These are phyloP conservation scores for Digitaria exilis DNA, from an alignment of 202 grass and related monocot species.

Conservation along the genomic window DNA sequence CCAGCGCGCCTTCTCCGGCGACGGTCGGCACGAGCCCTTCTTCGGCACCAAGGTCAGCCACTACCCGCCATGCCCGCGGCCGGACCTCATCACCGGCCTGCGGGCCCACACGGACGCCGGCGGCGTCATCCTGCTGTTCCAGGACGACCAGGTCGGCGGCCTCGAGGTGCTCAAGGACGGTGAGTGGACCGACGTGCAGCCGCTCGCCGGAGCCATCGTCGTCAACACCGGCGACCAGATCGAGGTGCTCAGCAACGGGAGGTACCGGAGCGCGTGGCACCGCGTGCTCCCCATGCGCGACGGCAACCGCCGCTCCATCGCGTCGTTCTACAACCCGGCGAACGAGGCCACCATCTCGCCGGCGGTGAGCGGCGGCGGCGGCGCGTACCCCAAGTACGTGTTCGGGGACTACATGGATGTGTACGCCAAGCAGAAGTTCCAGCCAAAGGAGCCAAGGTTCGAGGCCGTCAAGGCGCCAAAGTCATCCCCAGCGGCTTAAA, in stretches of 20 bases:
- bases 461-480: slow-evolving; percentile 41
- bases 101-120: slow-evolving; percentile 51
- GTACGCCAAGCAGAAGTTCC: slow-evolving; percentile 76
- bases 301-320: slow-evolving; percentile 75
- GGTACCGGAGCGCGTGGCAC: slow-evolving; percentile 88
- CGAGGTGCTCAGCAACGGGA: slow-evolving; percentile 74
- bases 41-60: slow-evolving; percentile 97
- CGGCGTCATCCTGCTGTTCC: slow-evolving; percentile 80
- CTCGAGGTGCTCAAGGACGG: slow-evolving; percentile 75
- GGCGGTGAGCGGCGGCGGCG: background rate
- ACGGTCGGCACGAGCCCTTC: slow-evolving; percentile 52
- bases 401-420: slow-evolving; percentile 95
- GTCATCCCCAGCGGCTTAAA: slow-evolving; percentile 10
- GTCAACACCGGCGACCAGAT: slow-evolving; percentile 90
- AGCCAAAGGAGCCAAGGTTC: slow-evolving; percentile 65
- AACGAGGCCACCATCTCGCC: slow-evolving; percentile 61
- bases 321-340: slow-evolving; percentile 83
- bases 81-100: slow-evolving; percentile 38
- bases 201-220: slow-evolving; percentile 15
- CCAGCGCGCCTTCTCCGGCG: slow-evolving; percentile 54
- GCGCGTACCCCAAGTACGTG: slow-evolving; percentile 58
- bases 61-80: slow-evolving; percentile 83
- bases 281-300: slow-evolving; percentile 65
- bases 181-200: slow-evolving; percentile 72
- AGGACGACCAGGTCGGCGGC: slow-evolving; percentile 75